These are phyloP conservation scores for Saturnispora ahearnii DNA, from an alignment of 805 yeast genomes.

Conservation along the genomic window DNA sequence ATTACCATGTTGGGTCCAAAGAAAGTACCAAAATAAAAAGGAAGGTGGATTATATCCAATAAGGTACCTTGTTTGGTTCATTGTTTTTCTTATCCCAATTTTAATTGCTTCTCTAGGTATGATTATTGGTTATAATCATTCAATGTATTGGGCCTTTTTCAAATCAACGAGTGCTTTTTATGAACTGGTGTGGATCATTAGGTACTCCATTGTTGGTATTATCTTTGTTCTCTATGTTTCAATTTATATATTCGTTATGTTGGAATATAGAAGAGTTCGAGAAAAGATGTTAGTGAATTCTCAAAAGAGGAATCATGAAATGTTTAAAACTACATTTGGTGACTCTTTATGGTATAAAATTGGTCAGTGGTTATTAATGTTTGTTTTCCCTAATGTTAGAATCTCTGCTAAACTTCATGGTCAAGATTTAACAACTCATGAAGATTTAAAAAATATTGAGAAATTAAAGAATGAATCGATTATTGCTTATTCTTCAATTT, in stretches of 20 bases:
- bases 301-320: constrained; percentile 3
- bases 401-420: constrained; percentile 26
- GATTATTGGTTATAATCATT: constrained; percentile 47
- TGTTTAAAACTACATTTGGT: constrained; percentile 14
- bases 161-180: constrained; percentile 60
- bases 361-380: constrained; percentile 22
- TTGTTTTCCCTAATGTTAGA: constrained; percentile 26
- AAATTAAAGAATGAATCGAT: constrained; percentile 13
- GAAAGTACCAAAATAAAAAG: constrained; percentile 13
- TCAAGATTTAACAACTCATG: constrained; percentile 19
- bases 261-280: constrained; percentile 44
- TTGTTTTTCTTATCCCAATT: constrained; percentile 56
- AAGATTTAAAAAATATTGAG: constrained; percentile 23
- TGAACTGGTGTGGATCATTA: constrained; percentile 79
- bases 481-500: not conserved
- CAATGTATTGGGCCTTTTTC: constrained; percentile 70
- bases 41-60: constrained; percentile 70
- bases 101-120: constrained; percentile 65
- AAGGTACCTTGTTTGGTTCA: constrained; percentile 48
- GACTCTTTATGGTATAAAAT: constrained; percentile 27
- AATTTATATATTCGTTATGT: constrained; percentile 63
- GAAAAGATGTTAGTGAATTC: not conserved
- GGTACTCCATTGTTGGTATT: constrained; percentile 55
- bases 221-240: constrained; percentile 59
- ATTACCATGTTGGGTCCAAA: constrained; percentile 19